Conservation (phyloP, 805 yeast species). For the Sugiyamaella chiloensis region DNA sequence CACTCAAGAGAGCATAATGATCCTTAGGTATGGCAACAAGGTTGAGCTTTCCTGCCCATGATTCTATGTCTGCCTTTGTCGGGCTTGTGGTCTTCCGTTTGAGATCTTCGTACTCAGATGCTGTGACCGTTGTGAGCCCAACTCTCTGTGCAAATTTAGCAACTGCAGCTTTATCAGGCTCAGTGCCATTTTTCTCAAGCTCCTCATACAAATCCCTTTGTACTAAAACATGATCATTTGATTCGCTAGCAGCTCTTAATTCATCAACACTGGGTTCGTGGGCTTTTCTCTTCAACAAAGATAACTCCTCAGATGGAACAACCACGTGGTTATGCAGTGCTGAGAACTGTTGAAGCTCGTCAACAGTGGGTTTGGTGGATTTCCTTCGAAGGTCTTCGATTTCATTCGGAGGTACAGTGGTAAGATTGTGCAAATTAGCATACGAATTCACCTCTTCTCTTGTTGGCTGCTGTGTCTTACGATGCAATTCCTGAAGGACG, state of each 20-base stretch:
- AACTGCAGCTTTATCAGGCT: conserved; percentile 21
- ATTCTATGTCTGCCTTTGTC: conserved; percentile 22
- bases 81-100: conserved; percentile 32
- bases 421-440: conserved; percentile 17
- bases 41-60: conserved; percentile 29
- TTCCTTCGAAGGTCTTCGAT: conserved; percentile 19
- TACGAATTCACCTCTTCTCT: conserved; percentile 17
- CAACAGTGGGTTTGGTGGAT: conserved; percentile 22
- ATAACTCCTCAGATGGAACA: conserved; percentile 17
- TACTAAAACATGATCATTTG: conserved; percentile 19
- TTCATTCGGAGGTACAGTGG: conserved; percentile 16
- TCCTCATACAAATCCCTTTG: conserved; percentile 24
- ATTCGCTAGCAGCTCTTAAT: conserved; percentile 17
- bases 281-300: conserved; percentile 13
- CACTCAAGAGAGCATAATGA: conserved; percentile 15
- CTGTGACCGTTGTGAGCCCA: conserved; percentile 21
- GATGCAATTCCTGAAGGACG: conserved; percentile 33
- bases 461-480: conserved; percentile 20
- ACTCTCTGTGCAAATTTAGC: conserved; percentile 17
- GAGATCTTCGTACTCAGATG: conserved; percentile 22
- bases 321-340: conserved; percentile 11
- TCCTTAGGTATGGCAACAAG: conserved; percentile 27
- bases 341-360: conserved; percentile 16
- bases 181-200: conserved; percentile 22
- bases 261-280: conserved; percentile 22